These are phyloP conservation scores for Brettanomyces naardenensis DNA, from an alignment of 805 yeast species.

Conservation along the genomic window DNA sequence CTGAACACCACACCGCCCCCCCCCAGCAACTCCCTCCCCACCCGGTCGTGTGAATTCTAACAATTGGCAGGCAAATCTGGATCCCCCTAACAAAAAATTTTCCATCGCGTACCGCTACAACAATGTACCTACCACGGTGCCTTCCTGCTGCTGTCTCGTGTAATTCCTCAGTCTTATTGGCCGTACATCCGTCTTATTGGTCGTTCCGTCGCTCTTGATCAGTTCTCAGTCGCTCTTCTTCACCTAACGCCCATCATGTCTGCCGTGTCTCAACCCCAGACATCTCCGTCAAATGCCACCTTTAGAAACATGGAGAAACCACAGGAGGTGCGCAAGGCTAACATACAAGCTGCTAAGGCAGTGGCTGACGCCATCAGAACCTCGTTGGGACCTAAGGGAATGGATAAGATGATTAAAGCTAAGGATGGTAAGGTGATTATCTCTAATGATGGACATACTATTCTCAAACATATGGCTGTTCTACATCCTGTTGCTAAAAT, in stretches of 20 bases:
- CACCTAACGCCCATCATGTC: too few species aligned
- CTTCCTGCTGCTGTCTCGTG: too few species aligned
- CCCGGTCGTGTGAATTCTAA: too few species aligned
- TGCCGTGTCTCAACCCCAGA: not conserved
- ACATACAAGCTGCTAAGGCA: conserved; percentile 88
- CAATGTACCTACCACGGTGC: too few species aligned
- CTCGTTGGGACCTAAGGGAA: conserved; percentile 96
- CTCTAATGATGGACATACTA: conserved; percentile 98
- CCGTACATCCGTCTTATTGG: too few species aligned
- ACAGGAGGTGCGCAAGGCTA: conserved; percentile 83
- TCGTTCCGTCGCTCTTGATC: too few species aligned
- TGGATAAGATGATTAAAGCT: conserved; percentile 98
- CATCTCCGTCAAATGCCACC: conserved; percentile 49
- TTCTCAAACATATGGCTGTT: conserved; percentile 94
- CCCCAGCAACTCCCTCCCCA: too few species aligned
- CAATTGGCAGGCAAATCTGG: too few species aligned
- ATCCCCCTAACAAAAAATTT: too few species aligned
- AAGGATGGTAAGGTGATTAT: conserved; percentile 87
- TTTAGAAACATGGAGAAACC: conserved; percentile 94
- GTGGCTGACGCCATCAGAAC: conserved; percentile 96
- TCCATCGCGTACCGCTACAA: too few species aligned
- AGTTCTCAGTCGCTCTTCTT: not conserved
- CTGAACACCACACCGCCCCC: too few species aligned
- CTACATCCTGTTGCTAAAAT: conserved; percentile 98
- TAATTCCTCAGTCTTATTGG: too few species aligned